A percentile compares a stretch with the other conserved stretches of the same genome.
Conservation (phyloP, 257 asterid genomes). For the Rauvolfia tetraphylla region DNA sequence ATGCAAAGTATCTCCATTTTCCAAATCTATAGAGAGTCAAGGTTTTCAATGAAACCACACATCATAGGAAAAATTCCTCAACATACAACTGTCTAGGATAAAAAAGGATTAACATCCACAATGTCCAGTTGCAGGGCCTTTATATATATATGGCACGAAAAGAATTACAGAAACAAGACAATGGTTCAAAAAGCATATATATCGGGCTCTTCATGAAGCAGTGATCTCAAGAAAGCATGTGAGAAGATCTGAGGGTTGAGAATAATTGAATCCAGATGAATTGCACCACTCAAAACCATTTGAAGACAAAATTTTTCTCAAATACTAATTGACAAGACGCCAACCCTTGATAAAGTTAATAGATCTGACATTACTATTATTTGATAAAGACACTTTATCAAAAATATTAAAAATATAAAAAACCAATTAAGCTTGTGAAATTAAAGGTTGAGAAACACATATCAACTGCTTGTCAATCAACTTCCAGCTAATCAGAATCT, state of each 20-base stretch:
- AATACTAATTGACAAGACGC: not conserved
- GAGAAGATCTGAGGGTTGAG: not conserved
- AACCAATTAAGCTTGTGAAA: not conserved
- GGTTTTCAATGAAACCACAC: conserved; percentile 22
- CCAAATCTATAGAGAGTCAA: conserved; percentile 66
- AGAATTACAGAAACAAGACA: not conserved
- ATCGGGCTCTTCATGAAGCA: not conserved
- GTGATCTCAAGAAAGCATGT: not conserved
- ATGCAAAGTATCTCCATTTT: conserved; percentile 88
- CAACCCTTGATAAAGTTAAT: not conserved
- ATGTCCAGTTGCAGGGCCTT: not conserved
- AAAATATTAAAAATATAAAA: not conserved
- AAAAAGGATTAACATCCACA: not conserved
- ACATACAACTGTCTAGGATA: not conserved
- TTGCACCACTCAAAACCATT: not conserved
- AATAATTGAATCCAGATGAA: not conserved
- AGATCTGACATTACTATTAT: not conserved
- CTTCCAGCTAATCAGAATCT: not conserved
- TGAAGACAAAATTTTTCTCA: not conserved
- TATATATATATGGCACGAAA: not conserved
- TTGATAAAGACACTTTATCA: not conserved
- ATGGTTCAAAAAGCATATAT: not conserved
- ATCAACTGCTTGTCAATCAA: not conserved
- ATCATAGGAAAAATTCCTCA: not conserved
- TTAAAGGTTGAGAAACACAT: not conserved